These are phyloP conservation scores for Plasmodium inui DNA, from an alignment of 169 alveolate species.

Conservation along the genomic window DNA sequence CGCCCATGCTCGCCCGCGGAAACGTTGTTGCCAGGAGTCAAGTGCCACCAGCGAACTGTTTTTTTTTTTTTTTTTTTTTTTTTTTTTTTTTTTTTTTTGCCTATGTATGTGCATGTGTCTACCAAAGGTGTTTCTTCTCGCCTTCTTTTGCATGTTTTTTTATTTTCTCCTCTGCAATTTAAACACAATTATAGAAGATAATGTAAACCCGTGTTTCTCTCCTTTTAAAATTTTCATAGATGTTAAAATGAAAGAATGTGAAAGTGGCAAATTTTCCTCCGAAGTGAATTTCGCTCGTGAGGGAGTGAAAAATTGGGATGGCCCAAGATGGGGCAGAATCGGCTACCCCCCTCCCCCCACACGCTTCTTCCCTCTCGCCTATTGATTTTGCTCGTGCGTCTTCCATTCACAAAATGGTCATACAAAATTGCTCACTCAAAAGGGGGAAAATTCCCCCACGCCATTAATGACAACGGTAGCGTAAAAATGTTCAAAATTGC, in stretches of 20 bases:
- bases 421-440: not conserved
- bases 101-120: constrained; percentile 3
- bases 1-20: not conserved
- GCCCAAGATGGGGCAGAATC: not conserved
- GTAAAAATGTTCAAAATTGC: not conserved
- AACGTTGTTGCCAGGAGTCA: not conserved
- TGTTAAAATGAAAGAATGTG: not conserved
- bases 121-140: not conserved
- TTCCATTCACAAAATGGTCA: not conserved
- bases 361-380: not conserved
- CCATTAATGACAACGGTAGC: not conserved
- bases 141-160: not conserved
- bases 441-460: not conserved
- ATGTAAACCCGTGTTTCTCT: constrained; percentile 11
- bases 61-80: not conserved
- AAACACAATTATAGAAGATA: constrained; percentile 13
- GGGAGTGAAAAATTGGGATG: not conserved
- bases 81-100: not conserved
- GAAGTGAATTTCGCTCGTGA: not conserved
- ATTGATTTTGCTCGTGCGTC: not conserved
- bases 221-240: constrained; percentile 17
- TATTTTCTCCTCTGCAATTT: not conserved
- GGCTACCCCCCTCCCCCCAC: not conserved
- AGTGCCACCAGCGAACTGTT: not conserved
- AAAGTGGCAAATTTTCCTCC: not conserved